Evolutionary conservation across 2,329 filamentous ascomycete species (phyloP), one percentile per base, ranked within the genome.

Genomic region (Pseudocercospora crystallina): DNA sequence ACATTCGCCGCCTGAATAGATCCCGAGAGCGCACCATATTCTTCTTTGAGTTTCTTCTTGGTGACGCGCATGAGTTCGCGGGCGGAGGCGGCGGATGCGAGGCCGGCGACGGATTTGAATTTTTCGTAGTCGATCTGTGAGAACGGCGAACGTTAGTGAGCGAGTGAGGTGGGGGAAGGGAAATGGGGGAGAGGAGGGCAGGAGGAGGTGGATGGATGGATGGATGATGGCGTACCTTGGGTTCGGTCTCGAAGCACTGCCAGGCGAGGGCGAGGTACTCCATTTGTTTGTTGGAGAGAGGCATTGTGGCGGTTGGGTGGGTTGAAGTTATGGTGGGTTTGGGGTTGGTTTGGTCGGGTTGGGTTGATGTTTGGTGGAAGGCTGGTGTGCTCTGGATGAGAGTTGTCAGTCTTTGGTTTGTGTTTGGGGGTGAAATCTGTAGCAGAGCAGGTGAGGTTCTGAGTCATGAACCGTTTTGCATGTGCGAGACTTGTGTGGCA

Each of bases 51-150:
- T 43, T 67, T 69, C 45, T 67, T 67, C 55, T 68, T 69, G 38
- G 64, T 65, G 8, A 65, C 59, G 50, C 66, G 65, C 58, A 69
- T 57, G 48, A 65, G 57, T 52, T 69, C 66, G 49, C 62, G 58
- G 34, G 65, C 66, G 29, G 59, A 65, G 42, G 47, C 39, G 38
- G 59, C 48, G 34, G 58, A 54, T 30, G 58, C 57, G 54, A 65
- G 61, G 51, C 57, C 55, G 36, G 63, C 61, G 53, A 68, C 50
- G 17, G 46, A 17, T 51, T 53, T 51, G 61, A 68, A 67, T 52
- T 65, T 65, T 26, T 58, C 57, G 53, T 63, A 68, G 60, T 69
- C 62, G 61, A 69, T 64, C 65, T 68, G 49, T 29, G 9, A 14
- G 15, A 15, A 12, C 11, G 3, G 20, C 10, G 20, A 26, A 7